A percentile compares a stretch with the other conserved stretches of the same genome.
Conservation (phyloP, 768 basidiomycete species). For the Suillus clintonianus region DNA sequence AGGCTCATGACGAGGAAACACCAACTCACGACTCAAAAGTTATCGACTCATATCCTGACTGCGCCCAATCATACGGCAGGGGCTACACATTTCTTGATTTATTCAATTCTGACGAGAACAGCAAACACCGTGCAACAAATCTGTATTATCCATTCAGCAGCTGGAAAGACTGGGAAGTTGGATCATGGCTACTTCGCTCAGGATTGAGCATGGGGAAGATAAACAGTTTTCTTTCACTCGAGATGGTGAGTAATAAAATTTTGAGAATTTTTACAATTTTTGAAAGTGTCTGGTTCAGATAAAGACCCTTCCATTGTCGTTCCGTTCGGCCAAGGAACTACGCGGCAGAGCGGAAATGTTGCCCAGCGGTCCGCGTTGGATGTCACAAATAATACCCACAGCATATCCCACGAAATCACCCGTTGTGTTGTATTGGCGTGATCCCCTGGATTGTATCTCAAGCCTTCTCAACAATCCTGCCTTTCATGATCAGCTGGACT, state of each 20-base stretch:
- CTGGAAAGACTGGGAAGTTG: background rate
- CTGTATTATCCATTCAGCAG: background rate
- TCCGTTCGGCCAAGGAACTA: conserved; percentile 26
- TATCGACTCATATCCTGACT: background rate
- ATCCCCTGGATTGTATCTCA: conserved; percentile 26
- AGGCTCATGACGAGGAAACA: background rate
- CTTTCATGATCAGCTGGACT: conserved; percentile 18
- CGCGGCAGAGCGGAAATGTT: conserved; percentile 16
- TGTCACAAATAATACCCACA: conserved; percentile 7
- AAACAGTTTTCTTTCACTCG: conserved; percentile 28
- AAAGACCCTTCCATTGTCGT: conserved; percentile 16
- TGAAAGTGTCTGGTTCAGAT: background rate
- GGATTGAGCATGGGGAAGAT: conserved; percentile 31
- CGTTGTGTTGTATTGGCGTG: conserved; percentile 23
- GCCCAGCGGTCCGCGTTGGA: conserved; percentile 24
- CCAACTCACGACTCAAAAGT: background rate
- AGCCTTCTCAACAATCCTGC: conserved; percentile 22
- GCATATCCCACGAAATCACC: conserved; percentile 20
- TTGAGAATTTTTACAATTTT: background rate
- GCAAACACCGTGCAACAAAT: background rate
- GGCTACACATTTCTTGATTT: too few relatives aligned
- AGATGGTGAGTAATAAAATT: conserved; percentile 19
- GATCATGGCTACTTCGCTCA: conserved; percentile 6
- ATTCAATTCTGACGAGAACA: background rate
- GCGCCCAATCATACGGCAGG: background rate